Conservation (phyloP, 805 yeast genomes). For the Limtongia smithiae region DNA sequence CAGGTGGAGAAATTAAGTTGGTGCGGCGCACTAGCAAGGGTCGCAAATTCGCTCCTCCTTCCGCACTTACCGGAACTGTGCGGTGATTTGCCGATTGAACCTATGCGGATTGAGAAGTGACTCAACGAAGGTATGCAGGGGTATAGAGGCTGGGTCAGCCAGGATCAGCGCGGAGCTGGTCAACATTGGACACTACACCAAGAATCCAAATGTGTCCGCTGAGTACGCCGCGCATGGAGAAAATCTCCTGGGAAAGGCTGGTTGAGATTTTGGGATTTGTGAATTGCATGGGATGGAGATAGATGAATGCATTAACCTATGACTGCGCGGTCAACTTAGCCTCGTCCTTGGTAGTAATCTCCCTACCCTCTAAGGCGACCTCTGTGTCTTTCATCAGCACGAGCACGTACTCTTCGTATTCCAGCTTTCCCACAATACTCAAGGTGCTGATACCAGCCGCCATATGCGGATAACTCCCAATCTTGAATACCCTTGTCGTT, state of each 20-base stretch:
- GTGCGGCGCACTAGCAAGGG: too few species aligned
- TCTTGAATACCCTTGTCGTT: constrained; percentile 48
- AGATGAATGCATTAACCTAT: too few species aligned
- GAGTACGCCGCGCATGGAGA: too few species aligned
- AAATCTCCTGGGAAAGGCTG: too few species aligned
- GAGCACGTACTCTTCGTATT: constrained; percentile 41
- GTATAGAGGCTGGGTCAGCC: constrained; percentile 6
- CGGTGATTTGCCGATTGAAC: constrained; percentile 8
- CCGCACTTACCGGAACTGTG: constrained; percentile 7
- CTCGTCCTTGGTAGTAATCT: constrained; percentile 59
- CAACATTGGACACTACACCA: too few species aligned
- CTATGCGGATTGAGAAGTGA: neutral
- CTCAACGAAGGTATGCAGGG: neutral
- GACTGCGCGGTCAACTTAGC: constrained; percentile 26
- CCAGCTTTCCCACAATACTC: constrained; percentile 62
- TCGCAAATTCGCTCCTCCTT: constrained; percentile 4
- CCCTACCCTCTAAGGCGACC: constrained; percentile 51
- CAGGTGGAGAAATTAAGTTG: too few species aligned
- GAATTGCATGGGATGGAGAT: too few species aligned
- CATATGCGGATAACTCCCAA: constrained; percentile 85
- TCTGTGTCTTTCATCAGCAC: constrained; percentile 48
- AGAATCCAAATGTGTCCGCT: too few species aligned
- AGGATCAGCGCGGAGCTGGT: neutral
- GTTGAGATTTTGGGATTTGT: too few species aligned
- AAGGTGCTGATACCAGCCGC: constrained; percentile 62